Conservation (phyloP, 108 stramenopile species). For the Schizochytrium sp. region DNA sequence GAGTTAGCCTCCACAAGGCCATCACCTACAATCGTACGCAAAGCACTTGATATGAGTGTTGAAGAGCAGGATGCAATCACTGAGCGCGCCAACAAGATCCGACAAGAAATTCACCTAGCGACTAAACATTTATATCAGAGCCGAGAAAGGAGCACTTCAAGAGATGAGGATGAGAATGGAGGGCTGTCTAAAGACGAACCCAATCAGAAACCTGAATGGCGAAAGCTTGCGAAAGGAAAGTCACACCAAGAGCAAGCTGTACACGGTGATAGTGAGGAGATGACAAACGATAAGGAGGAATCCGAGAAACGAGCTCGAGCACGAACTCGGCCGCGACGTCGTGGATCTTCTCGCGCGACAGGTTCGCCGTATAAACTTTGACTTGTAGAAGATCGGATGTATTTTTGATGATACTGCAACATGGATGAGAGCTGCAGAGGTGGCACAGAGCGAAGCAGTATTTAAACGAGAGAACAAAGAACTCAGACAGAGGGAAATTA, state of each 20-base stretch:
- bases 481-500: too few relatives aligned
- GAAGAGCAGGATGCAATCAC: background rate
- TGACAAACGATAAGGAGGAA: background rate
- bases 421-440: too few relatives aligned
- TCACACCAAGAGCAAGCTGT: background rate
- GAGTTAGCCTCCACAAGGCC: background rate
- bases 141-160: background rate
- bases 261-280: background rate
- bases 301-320: background rate
- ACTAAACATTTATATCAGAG: background rate
- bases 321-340: background rate
- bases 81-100: background rate
- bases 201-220: background rate
- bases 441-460: too few relatives aligned
- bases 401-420: background rate
- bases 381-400: background rate
- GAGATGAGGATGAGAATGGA: background rate
- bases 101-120: constrained; percentile 1
- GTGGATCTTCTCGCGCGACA: background rate
- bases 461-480: too few relatives aligned
- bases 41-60: background rate
- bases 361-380: background rate
- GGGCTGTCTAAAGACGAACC: background rate
- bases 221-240: background rate
- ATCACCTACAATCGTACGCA: background rate